Percentiles rank a stretch among this genome's conserved stretches.
phyloP scores from a whole-genome alignment of 2,329 filamentous ascomycete species.

The Hymenoscyphus repandus region DNA sequence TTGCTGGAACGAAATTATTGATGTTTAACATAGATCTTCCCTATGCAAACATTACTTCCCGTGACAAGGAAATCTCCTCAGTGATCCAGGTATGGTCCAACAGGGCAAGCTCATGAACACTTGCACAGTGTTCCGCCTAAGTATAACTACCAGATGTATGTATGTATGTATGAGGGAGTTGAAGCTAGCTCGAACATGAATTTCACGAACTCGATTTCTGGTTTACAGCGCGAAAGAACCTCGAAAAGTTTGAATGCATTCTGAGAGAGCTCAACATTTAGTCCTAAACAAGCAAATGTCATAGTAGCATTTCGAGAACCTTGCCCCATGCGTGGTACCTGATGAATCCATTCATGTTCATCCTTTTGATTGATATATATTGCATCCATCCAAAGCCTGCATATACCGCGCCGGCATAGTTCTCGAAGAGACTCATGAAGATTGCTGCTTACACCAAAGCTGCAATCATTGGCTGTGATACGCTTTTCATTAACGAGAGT shows the following conservation, averaged over 20 bases:
- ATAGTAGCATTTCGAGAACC: background rate
- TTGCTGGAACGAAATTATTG: background rate
- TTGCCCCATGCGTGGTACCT: background rate
- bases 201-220: too few species aligned
- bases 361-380: conserved; percentile 5
- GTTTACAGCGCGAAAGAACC: background rate
- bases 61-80: background rate
- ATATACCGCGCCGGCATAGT: background rate
- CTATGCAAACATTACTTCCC: background rate
- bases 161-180: too few species aligned
- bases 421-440: background rate
- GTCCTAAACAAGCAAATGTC: background rate
- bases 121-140: too few species aligned
- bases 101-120: background rate
- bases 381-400: conserved; percentile 1
- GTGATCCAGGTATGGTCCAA: background rate
- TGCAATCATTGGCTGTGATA: too few species aligned
- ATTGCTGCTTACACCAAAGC: background rate
- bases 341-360: background rate
- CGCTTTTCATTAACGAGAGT: too few species aligned
- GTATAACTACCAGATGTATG: too few species aligned
- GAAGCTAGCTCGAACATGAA: too few species aligned
- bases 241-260: background rate
- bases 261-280: background rate
- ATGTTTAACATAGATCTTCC: background rate